Conservation (phyloP, 768 basidiomycete species). For the Hebeloma cylindrosporum region DNA sequence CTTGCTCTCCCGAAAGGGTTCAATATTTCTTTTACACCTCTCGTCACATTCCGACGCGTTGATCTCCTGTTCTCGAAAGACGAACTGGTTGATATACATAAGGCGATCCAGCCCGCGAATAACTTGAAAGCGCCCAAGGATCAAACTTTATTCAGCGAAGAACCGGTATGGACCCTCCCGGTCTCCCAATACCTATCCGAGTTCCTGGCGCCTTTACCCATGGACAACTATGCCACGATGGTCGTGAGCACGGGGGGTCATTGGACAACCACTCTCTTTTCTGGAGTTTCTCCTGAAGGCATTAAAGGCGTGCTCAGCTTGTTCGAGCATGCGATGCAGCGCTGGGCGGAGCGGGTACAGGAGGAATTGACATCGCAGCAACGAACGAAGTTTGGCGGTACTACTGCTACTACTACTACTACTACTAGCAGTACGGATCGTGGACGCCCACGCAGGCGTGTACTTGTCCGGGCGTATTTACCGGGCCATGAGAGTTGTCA, state of each 20-base stretch:
- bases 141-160: constrained; percentile 54
- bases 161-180: constrained; percentile 52
- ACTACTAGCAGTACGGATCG: no score
- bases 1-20: constrained; percentile 52
- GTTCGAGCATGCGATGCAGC: constrained; percentile 55
- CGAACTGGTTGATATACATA: constrained; percentile 49
- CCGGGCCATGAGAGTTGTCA: constrained; percentile 71
- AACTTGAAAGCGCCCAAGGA: constrained; percentile 18
- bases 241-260: constrained; percentile 66
- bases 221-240: constrained; percentile 58
- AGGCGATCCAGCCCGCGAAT: constrained; percentile 30
- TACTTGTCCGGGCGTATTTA: constrained; percentile 59
- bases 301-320: constrained; percentile 56
- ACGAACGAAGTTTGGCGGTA: no score
- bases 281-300: constrained; percentile 37
- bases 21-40: constrained; percentile 55
- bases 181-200: constrained; percentile 52
- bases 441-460: constrained; percentile 34
- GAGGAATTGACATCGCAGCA: constrained; percentile 36
- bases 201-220: constrained; percentile 48
- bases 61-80: constrained; percentile 54
- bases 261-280: constrained; percentile 62
- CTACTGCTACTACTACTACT: no score
- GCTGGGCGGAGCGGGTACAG: constrained; percentile 57
- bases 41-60: constrained; percentile 64